These are phyloP conservation scores for Crithidia expoeki DNA, from an alignment of 208 protist genomes.

Conservation along the genomic window DNA sequence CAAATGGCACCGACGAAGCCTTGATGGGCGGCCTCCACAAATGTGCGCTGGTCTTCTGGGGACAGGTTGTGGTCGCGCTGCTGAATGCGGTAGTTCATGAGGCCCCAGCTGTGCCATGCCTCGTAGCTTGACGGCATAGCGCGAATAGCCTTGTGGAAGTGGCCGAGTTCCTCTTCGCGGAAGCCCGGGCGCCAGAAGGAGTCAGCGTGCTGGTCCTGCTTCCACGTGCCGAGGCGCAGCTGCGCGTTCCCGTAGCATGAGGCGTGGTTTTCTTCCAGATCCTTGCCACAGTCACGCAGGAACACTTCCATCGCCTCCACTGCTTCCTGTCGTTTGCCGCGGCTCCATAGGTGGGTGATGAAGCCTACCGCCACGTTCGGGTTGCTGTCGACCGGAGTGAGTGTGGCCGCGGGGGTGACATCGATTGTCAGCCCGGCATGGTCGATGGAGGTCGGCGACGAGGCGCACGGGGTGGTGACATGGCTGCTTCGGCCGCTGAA, in stretches of 20 bases:
- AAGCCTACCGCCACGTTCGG: constrained; percentile 73
- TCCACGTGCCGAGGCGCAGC: constrained; percentile 84
- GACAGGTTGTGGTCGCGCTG: constrained; percentile 86
- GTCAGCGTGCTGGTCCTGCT: constrained; percentile 85
- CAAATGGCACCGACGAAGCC: constrained; percentile 98
- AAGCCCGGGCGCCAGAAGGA: constrained; percentile 81
- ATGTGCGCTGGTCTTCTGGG: constrained; percentile 65
- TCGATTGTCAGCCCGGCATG: constrained; percentile 18
- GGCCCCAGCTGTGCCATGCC: constrained; percentile 98
- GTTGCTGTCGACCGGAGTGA: constrained; percentile 36
- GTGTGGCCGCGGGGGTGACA: constrained; percentile 4
- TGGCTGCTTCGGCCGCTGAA: constrained; percentile 41
- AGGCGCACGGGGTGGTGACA: constrained; percentile 10
- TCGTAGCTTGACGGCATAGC: constrained; percentile 80
- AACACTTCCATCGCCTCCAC: constrained; percentile 79
- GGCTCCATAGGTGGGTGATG: constrained; percentile 84
- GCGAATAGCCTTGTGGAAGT: constrained; percentile 88
- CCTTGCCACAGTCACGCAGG: constrained; percentile 52
- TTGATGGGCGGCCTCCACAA: constrained; percentile 92
- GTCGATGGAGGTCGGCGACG: constrained; percentile 12
- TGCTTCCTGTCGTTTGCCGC: constrained; percentile 77
- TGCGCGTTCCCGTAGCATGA: constrained; percentile 77
- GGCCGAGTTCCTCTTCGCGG: constrained; percentile 71
- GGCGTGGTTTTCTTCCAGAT: constrained; percentile 67
- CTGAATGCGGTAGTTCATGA: constrained; percentile 97